A percentile compares a stretch with the other conserved stretches of the same genome.
These are phyloP conservation scores for Pseudonectria foliicola DNA, from an alignment of 2,329 filamentous ascomycete genomes.

Conservation along the genomic window DNA sequence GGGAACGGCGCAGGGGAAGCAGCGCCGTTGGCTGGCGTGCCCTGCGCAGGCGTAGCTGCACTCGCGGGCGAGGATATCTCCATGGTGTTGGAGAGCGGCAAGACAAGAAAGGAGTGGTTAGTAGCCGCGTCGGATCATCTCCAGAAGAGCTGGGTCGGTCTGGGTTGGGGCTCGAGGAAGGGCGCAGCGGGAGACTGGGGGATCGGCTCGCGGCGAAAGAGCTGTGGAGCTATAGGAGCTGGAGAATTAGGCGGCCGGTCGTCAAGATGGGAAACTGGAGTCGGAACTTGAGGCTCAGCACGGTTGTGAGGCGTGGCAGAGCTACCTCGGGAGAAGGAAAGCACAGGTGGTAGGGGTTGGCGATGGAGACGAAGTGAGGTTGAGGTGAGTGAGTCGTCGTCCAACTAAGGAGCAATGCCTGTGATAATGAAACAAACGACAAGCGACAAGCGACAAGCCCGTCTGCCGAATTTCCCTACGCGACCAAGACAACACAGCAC, in stretches of 20 bases:
- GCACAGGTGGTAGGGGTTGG: no score
- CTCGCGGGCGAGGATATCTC: constrained; percentile 38
- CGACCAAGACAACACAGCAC: no score
- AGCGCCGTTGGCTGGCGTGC: constrained; percentile 41
- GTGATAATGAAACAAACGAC: no score
- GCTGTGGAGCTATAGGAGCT: constrained; percentile 10
- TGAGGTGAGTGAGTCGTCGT: no score
- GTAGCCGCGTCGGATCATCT: constrained; percentile 22
- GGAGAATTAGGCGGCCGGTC: constrained; percentile 1
- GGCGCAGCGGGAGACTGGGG: constrained; percentile 8
- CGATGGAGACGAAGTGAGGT: no score
- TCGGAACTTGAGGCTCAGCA: no score
- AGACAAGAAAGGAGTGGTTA: constrained; percentile 11
- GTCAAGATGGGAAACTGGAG: not conserved
- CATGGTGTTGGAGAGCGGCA: constrained; percentile 33
- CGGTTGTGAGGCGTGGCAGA: no score
- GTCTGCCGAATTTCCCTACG: not conserved
- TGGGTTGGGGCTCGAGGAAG: constrained; percentile 8
- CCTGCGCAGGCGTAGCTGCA: constrained; percentile 28
- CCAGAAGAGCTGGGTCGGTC: constrained; percentile 13
- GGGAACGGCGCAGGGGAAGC: constrained; percentile 38
- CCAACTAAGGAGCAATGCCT: no score
- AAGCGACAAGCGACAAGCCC: no score
- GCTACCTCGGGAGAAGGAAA: no score
- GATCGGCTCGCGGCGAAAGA: constrained; percentile 5